phyloP scores from a whole-genome alignment of 2,329 filamentous ascomycete genomes.

The Diaporthe ampelina region DNA sequence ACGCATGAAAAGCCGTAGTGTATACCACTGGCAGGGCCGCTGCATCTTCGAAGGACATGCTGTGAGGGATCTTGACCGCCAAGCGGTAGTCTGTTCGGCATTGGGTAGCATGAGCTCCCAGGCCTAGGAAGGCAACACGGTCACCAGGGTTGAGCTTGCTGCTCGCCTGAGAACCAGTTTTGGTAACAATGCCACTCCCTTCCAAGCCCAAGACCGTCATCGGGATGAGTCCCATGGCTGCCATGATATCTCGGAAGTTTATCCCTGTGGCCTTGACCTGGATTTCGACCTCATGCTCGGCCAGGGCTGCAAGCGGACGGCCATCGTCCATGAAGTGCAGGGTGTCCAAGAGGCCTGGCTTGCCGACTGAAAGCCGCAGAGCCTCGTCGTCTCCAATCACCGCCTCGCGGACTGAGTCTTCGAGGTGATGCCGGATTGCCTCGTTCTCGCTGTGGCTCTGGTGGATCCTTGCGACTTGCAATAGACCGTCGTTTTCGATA shows the following conservation, averaged over 20 bases:
- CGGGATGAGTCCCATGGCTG: not conserved
- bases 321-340: not conserved
- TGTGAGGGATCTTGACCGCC: not conserved
- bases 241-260: constrained; percentile 20
- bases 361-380: not conserved
- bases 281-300: not conserved
- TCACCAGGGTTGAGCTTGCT: not conserved
- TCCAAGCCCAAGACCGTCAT: not conserved
- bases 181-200: not conserved
- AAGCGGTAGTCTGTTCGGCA: not conserved
- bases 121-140: not conserved
- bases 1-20: constrained; percentile 49
- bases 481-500: no score
- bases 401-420: no score
- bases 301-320: not conserved
- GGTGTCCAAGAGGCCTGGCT: not conserved
- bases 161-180: not conserved
- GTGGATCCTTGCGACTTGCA: no score
- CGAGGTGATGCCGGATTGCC: no score
- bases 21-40: constrained; percentile 33
- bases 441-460: no score
- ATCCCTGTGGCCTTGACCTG: not conserved
- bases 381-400: not conserved
- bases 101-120: not conserved
- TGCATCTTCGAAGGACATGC: not conserved